Evolutionary conservation across 768 basidiomycete species (phyloP).

Genomic region (Rhodotorula paludigena): DNA sequence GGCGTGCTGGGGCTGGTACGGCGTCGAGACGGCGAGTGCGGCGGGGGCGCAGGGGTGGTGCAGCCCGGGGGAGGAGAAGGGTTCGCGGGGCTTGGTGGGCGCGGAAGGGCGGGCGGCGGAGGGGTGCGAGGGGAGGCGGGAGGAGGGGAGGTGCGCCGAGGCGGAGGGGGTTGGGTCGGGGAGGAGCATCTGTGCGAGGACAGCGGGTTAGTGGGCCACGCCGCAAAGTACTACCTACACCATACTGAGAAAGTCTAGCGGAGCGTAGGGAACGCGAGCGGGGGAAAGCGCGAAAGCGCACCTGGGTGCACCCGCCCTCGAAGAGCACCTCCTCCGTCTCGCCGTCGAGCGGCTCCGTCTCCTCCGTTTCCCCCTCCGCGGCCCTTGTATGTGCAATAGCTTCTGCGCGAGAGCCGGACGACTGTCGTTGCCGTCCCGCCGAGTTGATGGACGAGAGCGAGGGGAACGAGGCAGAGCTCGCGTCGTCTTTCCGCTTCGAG

Average conservation of each 20-base stretch:
- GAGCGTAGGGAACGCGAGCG: too few species aligned
- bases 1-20: not conserved
- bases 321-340: constrained; percentile 14
- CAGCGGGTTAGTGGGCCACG: not conserved
- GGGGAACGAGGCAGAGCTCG: not conserved
- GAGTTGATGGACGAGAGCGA: not conserved
- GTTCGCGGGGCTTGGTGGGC: not conserved
- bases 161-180: constrained; percentile 1
- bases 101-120: not conserved
- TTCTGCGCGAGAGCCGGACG: not conserved
- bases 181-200: not conserved
- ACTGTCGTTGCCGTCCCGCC: not conserved
- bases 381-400: not conserved
- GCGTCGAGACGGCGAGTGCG: not conserved
- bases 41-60: not conserved
- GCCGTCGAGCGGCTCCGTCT: not conserved
- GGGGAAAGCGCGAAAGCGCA: not conserved
- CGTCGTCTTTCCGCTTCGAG: too few species aligned
- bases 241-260: not conserved
- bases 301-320: constrained; percentile 17
- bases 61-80: constrained; percentile 15
- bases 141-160: not conserved
- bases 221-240: not conserved
- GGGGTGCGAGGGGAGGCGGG: not conserved
- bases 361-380: not conserved